These are phyloP conservation scores for Limonium bicolor DNA, from an alignment of 148 eudicot genomes.

Conservation along the genomic window DNA sequence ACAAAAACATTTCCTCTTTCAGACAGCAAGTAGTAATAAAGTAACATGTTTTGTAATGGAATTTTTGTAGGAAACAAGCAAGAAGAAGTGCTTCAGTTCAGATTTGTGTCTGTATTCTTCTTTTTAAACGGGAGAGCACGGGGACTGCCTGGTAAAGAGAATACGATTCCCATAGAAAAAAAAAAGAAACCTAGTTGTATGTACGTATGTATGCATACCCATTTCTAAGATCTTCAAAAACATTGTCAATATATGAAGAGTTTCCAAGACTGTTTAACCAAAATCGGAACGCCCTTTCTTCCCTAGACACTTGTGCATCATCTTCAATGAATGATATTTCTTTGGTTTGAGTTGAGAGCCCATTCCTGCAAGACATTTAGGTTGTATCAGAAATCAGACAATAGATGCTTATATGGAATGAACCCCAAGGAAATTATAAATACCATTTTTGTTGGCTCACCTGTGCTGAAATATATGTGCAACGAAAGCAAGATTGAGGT, in stretches of 20 bases:
- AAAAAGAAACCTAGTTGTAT: neutral
- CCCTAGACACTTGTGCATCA: slow-evolving; percentile 76
- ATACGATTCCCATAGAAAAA: neutral
- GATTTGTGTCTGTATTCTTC: too few relatives aligned
- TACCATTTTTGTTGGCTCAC: slow-evolving; percentile 36
- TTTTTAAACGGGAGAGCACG: too few relatives aligned
- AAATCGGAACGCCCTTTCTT: slow-evolving; percentile 84
- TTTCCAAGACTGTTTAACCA: slow-evolving; percentile 93
- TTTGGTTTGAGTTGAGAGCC: slow-evolving; percentile 74
- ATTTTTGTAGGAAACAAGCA: neutral
- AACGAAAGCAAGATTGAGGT: slow-evolving; percentile 96
- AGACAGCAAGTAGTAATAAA: neutral
- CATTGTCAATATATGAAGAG: slow-evolving; percentile 70
- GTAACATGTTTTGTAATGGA: neutral
- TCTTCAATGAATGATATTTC: slow-evolving; percentile 91
- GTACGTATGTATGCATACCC: slow-evolving; percentile 39
- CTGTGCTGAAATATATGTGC: slow-evolving; percentile 98
- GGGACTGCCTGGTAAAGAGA: too few relatives aligned
- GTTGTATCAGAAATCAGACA: too few relatives aligned
- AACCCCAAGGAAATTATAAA: too few relatives aligned
- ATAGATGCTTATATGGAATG: too few relatives aligned
- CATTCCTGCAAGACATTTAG: slow-evolving; percentile 49
- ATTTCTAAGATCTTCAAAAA: slow-evolving; percentile 95
- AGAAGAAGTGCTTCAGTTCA: too few relatives aligned
- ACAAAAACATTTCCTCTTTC: neutral